These are phyloP conservation scores for Globisporangium canariense DNA, from an alignment of 352 stramenopile species.

Conservation along the genomic window DNA sequence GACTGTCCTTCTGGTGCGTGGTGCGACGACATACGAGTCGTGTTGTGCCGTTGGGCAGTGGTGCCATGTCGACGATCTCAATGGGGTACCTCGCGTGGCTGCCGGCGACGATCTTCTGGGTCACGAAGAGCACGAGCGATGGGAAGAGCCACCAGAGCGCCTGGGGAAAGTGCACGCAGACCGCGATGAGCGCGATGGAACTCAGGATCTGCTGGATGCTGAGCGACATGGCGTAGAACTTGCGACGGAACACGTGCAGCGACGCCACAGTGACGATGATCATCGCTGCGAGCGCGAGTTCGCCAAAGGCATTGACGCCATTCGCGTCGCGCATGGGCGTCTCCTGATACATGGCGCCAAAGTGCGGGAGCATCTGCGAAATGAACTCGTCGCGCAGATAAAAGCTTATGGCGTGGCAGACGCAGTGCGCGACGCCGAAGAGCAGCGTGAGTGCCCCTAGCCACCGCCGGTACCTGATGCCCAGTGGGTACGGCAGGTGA, in stretches of 20 bases:
- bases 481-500: constrained; percentile 15
- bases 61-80: constrained; percentile 28
- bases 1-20: neutral
- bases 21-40: constrained; percentile 17
- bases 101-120: constrained; percentile 13
- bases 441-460: constrained; percentile 17
- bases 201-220: constrained; percentile 13
- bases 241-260: constrained; percentile 16
- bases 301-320: constrained; percentile 22
- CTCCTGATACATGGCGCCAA: constrained; percentile 20
- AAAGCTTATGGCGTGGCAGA: constrained; percentile 26
- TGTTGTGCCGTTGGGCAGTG: constrained; percentile 27
- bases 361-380: constrained; percentile 22
- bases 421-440: constrained; percentile 16
- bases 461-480: constrained; percentile 28
- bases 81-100: constrained; percentile 22
- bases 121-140: constrained; percentile 23
- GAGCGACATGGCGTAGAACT: constrained; percentile 21
- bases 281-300: constrained; percentile 23
- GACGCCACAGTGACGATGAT: constrained; percentile 24
- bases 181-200: constrained; percentile 12
- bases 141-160: constrained; percentile 28
- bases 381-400: constrained; percentile 13
- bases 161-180: constrained; percentile 25
- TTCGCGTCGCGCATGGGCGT: constrained; percentile 14